Evolutionary conservation across 129 eudicot species (phyloP).

Genomic region (Escallonia herrerae): DNA sequence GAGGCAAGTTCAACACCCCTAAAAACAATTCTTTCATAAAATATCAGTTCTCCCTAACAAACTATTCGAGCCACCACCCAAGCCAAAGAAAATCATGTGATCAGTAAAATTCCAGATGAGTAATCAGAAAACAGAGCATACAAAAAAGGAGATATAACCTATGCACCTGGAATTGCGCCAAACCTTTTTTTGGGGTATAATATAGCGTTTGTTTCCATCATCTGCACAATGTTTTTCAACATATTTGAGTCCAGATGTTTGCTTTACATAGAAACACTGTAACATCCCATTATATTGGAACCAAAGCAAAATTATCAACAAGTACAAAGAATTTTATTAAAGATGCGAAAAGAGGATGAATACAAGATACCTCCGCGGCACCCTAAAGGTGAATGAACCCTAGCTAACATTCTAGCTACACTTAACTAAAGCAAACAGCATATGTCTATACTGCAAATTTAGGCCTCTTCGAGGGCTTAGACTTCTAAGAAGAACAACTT

Average conservation of each 20-base stretch:
- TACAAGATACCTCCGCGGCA: too few species aligned
- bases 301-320: neutral
- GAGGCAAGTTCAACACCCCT: neutral
- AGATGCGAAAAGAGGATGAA: too few species aligned
- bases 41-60: neutral
- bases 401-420: too few species aligned
- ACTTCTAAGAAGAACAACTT: too few species aligned
- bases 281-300: neutral
- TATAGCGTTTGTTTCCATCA: conserved; percentile 32
- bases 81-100: neutral
- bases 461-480: too few species aligned
- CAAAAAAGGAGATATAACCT: neutral
- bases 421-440: too few species aligned
- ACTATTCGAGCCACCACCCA: neutral
- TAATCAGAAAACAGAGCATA: neutral
- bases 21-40: neutral
- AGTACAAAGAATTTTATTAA: too few species aligned
- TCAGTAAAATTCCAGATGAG: too few species aligned
- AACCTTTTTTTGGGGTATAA: conserved; percentile 30
- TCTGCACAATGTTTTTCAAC: conserved; percentile 34
- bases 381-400: too few species aligned
- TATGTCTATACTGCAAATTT: too few species aligned
- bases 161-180: conserved; percentile 86
- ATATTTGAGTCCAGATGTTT: neutral
- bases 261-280: neutral